Conservation (phyloP, 306 rosid genomes). For the Acacia melanoxylon region DNA sequence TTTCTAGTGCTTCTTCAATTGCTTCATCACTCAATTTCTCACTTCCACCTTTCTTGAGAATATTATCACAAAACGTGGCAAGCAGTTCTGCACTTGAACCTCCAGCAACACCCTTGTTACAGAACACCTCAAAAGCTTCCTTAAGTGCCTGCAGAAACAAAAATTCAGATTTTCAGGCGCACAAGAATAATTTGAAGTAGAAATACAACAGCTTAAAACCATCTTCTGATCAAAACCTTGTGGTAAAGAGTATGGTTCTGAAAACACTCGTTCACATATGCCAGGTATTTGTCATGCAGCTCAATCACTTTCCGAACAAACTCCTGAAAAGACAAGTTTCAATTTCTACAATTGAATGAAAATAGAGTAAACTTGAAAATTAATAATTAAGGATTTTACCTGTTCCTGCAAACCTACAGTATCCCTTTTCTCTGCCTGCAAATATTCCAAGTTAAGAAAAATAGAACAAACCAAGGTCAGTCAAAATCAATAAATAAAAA, state of each 20-base stretch:
- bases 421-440: conserved; percentile 82
- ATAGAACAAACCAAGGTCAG: conserved; percentile 28
- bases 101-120: too few species aligned
- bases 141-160: conserved; percentile 33
- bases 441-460: conserved; percentile 11
- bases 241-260: too few species aligned
- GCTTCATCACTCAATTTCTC: too few species aligned
- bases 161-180: conserved; percentile 20
- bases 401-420: conserved; percentile 78
- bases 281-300: too few species aligned
- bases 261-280: too few species aligned
- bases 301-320: too few species aligned
- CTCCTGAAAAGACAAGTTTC: conserved; percentile 54
- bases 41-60: too few species aligned
- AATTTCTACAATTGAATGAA: conserved; percentile 12
- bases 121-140: too few species aligned
- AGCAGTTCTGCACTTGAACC: too few species aligned
- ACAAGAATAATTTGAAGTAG: neutral
- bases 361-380: neutral
- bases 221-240: conserved; percentile 43
- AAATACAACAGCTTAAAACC: conserved; percentile 8
- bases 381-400: conserved; percentile 31
- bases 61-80: too few species aligned
- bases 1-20: too few species aligned
- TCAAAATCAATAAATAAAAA: conserved; percentile 8